phyloP scores from a whole-genome alignment of 1,139 yeast species.

The Casaregolazyma suthepensis region DNA sequence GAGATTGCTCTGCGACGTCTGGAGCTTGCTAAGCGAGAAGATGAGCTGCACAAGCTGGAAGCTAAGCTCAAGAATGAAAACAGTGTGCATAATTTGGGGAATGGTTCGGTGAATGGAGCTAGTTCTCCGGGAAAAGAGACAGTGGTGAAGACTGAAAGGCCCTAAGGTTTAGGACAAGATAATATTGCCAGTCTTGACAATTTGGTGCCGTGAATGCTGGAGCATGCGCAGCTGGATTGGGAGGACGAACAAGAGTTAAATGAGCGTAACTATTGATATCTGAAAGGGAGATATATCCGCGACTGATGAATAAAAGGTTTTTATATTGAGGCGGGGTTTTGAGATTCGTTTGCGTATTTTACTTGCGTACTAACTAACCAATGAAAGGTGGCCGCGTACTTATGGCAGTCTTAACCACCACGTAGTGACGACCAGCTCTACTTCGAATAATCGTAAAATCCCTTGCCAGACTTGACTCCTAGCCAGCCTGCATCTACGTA shows the following conservation, averaged over 20 bases:
- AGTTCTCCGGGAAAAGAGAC: conserved; percentile 6
- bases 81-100: conserved; percentile 1
- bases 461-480: conserved; percentile 39
- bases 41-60: conserved; percentile 77
- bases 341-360: too few relatives aligned
- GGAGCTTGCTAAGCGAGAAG: conserved; percentile 82
- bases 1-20: conserved; percentile 80
- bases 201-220: not conserved
- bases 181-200: not conserved
- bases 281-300: not conserved
- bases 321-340: not conserved
- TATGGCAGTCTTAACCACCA: too few relatives aligned
- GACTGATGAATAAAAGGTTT: not conserved
- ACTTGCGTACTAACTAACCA: too few relatives aligned
- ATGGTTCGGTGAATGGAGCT: not conserved
- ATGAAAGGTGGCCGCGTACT: too few relatives aligned
- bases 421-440: too few relatives aligned
- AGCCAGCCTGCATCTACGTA: conserved; percentile 41
- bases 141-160: conserved; percentile 4
- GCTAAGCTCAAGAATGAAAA: conserved; percentile 44
- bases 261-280: not conserved
- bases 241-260: not conserved
- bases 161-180: not conserved
- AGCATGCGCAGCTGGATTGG: not conserved
- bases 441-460: conserved; percentile 36